Evolutionary conservation across 352 stramenopile species (phyloP), one percentile per base, ranked within the genome.

Genomic region (Phytophthora hibernalis): DNA sequence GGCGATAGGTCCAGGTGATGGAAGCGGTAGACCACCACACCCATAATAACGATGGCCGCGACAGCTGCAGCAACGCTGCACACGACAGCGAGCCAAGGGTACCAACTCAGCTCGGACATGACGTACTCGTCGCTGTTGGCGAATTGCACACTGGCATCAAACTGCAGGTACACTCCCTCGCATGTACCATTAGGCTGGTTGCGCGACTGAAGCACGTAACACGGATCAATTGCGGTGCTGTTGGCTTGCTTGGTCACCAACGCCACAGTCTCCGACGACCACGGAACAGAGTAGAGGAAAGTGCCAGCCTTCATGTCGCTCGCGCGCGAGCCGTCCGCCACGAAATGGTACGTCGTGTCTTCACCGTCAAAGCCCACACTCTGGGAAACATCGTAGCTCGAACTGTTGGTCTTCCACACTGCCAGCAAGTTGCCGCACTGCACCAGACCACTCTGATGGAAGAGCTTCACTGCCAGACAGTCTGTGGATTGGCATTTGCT

Each of bases 191-290:
- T 82, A 3, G 75, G 71, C 9, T 92, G 74, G 68, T 91, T 94
- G 1, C 83, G 84, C 4, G 87, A 93, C 60, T 94, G 85, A 16
- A 92, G 63, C 24, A 77, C 69, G 60, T 90, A 93, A 63, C 87
- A 94, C 54, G 68, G 58, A 9, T 80, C 35, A 48, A 92, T 79
- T 38, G 68, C 64, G 6, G 66, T 73, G 45, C 71, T 90, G 10
- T 74, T 76, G 21, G 80, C 70, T 16, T 71, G 62, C 28, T 65
- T 56, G 1, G 62, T 63, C 48, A 65, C 11, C 26, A 89, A 60
- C 37, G 38, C 31, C 28, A 61, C 31, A 16, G 47, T 51, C 5
- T 67, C 53, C 5, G 69, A 58, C 5, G 65, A 68, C 38, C 68
- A 80, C 0, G 74, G 73, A 10, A 79, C 81, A 5, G 68, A 62